A percentile compares a stretch with the other conserved stretches of the same genome.
Evolutionary conservation across 2,329 filamentous ascomycete genomes (phyloP).

Genomic region (Cladosporium austrohemisphaericum): DNA sequence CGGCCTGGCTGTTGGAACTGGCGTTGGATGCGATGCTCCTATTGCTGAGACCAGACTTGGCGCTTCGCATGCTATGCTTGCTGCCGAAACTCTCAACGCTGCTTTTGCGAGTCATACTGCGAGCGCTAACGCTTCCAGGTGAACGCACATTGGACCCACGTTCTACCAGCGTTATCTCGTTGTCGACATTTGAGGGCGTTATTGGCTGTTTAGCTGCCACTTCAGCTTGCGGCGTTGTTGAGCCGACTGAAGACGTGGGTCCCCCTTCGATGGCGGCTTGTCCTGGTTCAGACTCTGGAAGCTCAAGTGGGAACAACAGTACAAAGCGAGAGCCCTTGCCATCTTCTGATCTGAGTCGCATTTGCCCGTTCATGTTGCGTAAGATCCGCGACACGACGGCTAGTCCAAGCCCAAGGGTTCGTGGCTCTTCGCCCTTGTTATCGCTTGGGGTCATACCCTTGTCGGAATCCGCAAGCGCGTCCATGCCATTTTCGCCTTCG

Average conservation of each 20-base stretch:
- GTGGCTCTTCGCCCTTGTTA: slow-evolving; percentile 31
- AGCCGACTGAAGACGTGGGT: slow-evolving; percentile 20
- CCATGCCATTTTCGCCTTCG: slow-evolving; percentile 45
- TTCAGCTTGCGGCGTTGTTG: slow-evolving; percentile 25
- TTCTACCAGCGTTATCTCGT: slow-evolving; percentile 63
- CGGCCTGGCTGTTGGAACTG: slow-evolving; percentile 59
- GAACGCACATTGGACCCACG: slow-evolving; percentile 33
- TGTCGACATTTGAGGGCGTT: slow-evolving; percentile 22
- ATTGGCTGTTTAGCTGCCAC: neutral
- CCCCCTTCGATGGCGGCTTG: slow-evolving; percentile 20
- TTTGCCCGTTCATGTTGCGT: slow-evolving; percentile 84
- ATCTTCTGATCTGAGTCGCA: slow-evolving; percentile 78
- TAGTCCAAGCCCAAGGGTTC: slow-evolving; percentile 73
- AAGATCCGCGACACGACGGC: slow-evolving; percentile 82
- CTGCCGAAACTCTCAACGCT: slow-evolving; percentile 49
- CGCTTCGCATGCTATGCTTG: slow-evolving; percentile 48
- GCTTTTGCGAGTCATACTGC: slow-evolving; percentile 24
- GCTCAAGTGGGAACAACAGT: slow-evolving; percentile 70
- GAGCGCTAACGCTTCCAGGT: neutral
- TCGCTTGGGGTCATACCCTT: slow-evolving; percentile 28
- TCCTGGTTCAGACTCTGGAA: slow-evolving; percentile 46
- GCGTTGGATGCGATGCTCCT: slow-evolving; percentile 28
- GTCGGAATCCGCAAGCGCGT: slow-evolving; percentile 30
- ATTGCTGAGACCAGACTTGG: slow-evolving; percentile 36
- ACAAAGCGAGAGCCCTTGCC: slow-evolving; percentile 80